phyloP scores from a whole-genome alignment of 345 rosid genomes.

The Moricandia moricandioides region DNA sequence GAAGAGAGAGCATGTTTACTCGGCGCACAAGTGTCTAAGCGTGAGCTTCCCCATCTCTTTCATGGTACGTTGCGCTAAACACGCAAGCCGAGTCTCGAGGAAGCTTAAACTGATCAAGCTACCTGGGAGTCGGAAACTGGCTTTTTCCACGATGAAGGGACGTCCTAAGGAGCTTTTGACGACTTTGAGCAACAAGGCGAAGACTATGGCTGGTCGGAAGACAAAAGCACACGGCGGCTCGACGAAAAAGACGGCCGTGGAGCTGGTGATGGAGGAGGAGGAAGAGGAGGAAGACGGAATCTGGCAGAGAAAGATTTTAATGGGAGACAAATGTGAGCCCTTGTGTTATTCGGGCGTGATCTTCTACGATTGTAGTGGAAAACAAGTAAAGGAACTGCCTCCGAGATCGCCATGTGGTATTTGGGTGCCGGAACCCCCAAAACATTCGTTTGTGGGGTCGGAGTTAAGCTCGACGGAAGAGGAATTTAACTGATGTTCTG shows the following conservation, averaged over 20 bases:
- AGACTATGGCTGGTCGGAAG: conserved; percentile 44
- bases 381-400: conserved; percentile 58
- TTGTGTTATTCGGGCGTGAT: conserved; percentile 86
- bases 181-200: conserved; percentile 58
- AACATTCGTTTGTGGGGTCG: conserved; percentile 33
- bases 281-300: conserved; percentile 74
- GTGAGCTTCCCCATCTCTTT: conserved; percentile 45
- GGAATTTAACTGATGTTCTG: conserved; percentile 2
- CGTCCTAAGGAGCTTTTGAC: conserved; percentile 52
- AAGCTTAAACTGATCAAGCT: conserved; percentile 41
- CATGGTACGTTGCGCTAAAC: conserved; percentile 58
- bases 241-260: conserved; percentile 20
- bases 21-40: conserved; percentile 40
- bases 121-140: conserved; percentile 21
- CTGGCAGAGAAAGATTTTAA: conserved; percentile 83
- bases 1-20: conserved; percentile 30
- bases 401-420: conserved; percentile 75
- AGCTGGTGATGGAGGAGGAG: conserved; percentile 20
- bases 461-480: conserved; percentile 26
- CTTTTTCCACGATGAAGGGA: conserved; percentile 35
- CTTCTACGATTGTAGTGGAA: conserved; percentile 71
- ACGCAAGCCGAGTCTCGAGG: conserved; percentile 47
- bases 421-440: conserved; percentile 49
- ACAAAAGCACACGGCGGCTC: conserved; percentile 15
- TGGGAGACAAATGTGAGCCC: conserved; percentile 97